Evolutionary conservation across 768 basidiomycete species (phyloP), one percentile per base, ranked within the genome.

Genomic region (Panaeolus papilionaceus): DNA sequence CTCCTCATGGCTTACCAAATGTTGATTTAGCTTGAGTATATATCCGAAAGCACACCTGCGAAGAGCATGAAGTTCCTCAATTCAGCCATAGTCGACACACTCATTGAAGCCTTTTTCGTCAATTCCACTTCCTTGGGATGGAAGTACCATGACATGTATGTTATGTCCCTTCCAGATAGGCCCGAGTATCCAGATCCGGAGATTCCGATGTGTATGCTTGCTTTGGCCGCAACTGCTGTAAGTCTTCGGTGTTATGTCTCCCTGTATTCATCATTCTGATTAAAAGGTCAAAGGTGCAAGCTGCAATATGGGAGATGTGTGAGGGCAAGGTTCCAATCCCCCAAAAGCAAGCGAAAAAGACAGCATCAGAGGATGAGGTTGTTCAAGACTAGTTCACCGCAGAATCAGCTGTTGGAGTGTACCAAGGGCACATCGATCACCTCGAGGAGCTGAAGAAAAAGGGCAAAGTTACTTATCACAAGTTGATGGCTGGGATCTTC

Each of bases 21-120:
- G 26, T 23, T 51, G 16, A 45, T 51, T 14, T 51, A 51, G 49
- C 23, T 51, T 2, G 26, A 7, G 2, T n/a, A 66, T 38, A 42
- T 51, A 9, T 62, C 58, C 38, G 66, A 62, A 26, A 66, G 47
- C 66, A 40, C 16, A 38, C 54, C 26, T 20, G 26, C 20, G 33
- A 66, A 38, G 61, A 26, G 3, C 28, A 40, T 51, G 11, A 51
- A 51, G 9, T 66, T 66, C 16, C 28, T 45, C 0, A 28, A 62
- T 16, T 61, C 44, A 0, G 44, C 23, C 0, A 40, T 66, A 1
- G 38, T 66, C 23, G 14, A 47, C 16, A 66, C 40, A 1, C 33
- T 49, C 0, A 5, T 20, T 23, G 40, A 18, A 0, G 44, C 58
- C 0, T 66, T 33, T 47, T 66, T 66, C 18, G 0, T 6, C 1